Percentiles rank a stretch among this genome's conserved stretches.
phyloP scores from a whole-genome alignment of 208 protist species.

The Wallacemonas sp. region DNA sequence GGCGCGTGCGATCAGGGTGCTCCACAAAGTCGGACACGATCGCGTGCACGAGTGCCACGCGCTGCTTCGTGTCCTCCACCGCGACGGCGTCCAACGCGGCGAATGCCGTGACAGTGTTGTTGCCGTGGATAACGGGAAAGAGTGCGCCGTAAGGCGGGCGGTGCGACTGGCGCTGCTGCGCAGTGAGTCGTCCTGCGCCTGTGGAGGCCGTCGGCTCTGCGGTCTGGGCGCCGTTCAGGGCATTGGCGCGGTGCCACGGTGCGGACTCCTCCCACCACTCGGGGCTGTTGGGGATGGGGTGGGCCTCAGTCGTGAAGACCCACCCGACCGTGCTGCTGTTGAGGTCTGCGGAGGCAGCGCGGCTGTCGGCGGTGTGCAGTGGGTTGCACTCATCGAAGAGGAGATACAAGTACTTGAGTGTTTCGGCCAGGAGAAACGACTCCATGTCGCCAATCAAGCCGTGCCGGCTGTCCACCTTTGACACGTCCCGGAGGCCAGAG shows the following conservation, averaged over 20 bases:
- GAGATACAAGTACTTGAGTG: conserved; percentile 97
- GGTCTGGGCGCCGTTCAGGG: too few species aligned
- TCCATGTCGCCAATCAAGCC: conserved; percentile 84
- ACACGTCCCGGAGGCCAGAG: conserved; percentile 31
- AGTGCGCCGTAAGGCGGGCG: conserved; percentile 2
- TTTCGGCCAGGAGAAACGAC: conserved; percentile 94
- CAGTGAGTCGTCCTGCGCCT: neutral
- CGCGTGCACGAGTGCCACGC: neutral
- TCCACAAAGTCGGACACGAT: neutral
- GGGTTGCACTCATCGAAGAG: conserved; percentile 79
- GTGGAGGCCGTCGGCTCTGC: too few species aligned
- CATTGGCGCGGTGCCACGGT: neutral
- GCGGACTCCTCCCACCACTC: conserved; percentile 36
- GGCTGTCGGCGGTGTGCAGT: conserved; percentile 24
- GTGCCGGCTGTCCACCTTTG: conserved; percentile 28
- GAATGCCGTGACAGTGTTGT: neutral
- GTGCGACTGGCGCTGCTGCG: neutral
- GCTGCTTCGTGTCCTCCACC: neutral
- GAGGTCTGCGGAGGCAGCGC: neutral
- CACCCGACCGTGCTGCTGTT: conserved; percentile 27
- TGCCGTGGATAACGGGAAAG: conserved; percentile 8
- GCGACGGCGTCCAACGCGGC: neutral
- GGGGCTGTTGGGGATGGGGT: conserved; percentile 41
- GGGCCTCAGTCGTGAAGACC: conserved; percentile 58
- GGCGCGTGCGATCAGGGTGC: neutral